A percentile compares a stretch with the other conserved stretches of the same genome.
These are phyloP conservation scores for Stachybotrys chartarum DNA, from an alignment of 2,329 filamentous ascomycete species.

Conservation along the genomic window DNA sequence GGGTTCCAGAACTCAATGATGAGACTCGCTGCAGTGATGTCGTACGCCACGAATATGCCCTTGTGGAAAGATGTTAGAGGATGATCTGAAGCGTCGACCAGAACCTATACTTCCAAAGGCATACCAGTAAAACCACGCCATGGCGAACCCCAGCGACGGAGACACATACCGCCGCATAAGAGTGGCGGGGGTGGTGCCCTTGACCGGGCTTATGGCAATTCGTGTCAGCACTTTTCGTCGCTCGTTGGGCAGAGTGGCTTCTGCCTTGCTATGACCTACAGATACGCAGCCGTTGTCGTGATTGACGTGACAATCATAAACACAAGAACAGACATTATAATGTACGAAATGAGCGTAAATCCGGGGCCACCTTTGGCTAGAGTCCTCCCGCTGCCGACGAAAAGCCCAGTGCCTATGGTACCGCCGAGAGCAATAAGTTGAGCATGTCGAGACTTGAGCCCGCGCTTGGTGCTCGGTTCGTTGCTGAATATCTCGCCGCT, in stretches of 20 bases:
- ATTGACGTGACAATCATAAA: slow-evolving; percentile 38
- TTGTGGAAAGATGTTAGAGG: neutral
- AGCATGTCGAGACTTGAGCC: slow-evolving; percentile 49
- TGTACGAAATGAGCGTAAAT: slow-evolving; percentile 47
- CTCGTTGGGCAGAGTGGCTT: too few relatives aligned
- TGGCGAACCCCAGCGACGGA: neutral
- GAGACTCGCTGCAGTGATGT: slow-evolving; percentile 10
- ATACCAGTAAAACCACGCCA: neutral
- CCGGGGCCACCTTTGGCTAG: slow-evolving; percentile 49
- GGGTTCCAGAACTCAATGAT: slow-evolving; percentile 14
- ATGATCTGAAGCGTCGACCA: neutral
- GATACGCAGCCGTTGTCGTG: too few relatives aligned
- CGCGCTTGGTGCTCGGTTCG: slow-evolving; percentile 23
- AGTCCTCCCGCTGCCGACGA: slow-evolving; percentile 51
- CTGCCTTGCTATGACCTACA: too few relatives aligned
- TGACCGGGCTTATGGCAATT: neutral
- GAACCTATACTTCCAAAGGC: neutral
- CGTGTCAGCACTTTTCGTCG: too few relatives aligned
- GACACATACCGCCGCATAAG: neutral
- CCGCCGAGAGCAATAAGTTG: slow-evolving; percentile 58
- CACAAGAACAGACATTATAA: slow-evolving; percentile 46
- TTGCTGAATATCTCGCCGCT: too few relatives aligned
- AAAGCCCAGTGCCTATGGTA: slow-evolving; percentile 52
- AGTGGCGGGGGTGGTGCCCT: neutral
- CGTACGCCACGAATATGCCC: slow-evolving; percentile 6